These are phyloP conservation scores for Blastobotrys parvus DNA, from an alignment of 805 yeast genomes.

Conservation along the genomic window DNA sequence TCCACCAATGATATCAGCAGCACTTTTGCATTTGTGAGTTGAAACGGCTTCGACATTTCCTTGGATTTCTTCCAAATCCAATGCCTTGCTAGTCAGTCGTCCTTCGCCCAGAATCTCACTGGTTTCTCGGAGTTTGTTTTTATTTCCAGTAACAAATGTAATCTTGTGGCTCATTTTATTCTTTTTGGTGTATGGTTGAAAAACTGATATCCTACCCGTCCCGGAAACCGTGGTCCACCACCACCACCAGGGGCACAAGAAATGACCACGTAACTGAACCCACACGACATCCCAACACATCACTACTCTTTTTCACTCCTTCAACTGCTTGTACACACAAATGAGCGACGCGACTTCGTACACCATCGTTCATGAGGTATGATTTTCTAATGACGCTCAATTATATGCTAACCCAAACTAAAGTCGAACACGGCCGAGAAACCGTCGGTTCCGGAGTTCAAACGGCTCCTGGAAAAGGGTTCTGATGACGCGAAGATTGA, in stretches of 20 bases:
- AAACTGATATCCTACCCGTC: background rate
- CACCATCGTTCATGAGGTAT: constrained; percentile 23
- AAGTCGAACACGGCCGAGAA: constrained; percentile 24
- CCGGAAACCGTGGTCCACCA: background rate
- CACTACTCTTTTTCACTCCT: background rate
- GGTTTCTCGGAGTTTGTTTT: constrained; percentile 81
- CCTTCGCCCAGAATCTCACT: constrained; percentile 49
- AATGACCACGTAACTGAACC: background rate
- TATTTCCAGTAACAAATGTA: constrained; percentile 41
- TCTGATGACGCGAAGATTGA: constrained; percentile 79
- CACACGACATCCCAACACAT: background rate
- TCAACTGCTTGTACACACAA: constrained; percentile 1
- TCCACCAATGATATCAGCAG: constrained; percentile 54
- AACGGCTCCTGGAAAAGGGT: constrained; percentile 74
- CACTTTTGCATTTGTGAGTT: constrained; percentile 65
- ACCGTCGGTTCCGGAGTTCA: constrained; percentile 61
- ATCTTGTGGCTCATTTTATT: constrained; percentile 3
- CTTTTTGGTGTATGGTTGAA: too few relatives aligned
- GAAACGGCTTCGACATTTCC: constrained; percentile 82
- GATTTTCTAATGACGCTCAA: constrained; percentile 5
- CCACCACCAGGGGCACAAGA: background rate
- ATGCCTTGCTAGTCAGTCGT: constrained; percentile 47
- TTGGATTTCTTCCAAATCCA: constrained; percentile 88
- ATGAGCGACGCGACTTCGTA: constrained; percentile 37
- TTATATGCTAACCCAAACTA: constrained; percentile 1